A percentile compares a stretch with the other conserved stretches of the same genome.
These are phyloP conservation scores for Luzula sylvatica DNA, from an alignment of 176 grass and related monocot species.

Conservation along the genomic window DNA sequence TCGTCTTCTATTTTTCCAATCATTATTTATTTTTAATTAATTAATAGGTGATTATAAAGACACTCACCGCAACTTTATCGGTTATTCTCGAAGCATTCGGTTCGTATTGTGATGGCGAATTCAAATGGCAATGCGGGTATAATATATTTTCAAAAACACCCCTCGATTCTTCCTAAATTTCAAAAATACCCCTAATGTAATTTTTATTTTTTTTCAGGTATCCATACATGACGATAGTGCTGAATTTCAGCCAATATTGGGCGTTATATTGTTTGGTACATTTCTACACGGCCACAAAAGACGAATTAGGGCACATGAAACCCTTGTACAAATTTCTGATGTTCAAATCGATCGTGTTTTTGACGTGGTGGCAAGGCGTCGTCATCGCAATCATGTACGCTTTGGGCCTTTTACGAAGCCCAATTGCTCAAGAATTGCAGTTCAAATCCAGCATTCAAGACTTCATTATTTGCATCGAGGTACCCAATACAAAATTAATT, in stretches of 20 bases:
- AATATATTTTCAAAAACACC: slow-evolving; percentile 11
- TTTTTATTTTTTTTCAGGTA: slow-evolving; percentile 48
- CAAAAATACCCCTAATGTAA: not conserved
- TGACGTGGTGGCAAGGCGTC: slow-evolving; percentile 98
- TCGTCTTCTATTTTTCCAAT: not conserved
- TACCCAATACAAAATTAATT: slow-evolving; percentile 26
- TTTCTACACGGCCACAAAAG: slow-evolving; percentile 91
- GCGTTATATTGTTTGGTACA: slow-evolving; percentile 88
- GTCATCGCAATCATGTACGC: slow-evolving; percentile 85
- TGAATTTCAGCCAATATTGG: slow-evolving; percentile 98
- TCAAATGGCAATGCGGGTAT: slow-evolving; percentile 89
- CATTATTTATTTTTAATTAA: slow-evolving; percentile 2
- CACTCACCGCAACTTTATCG: slow-evolving; percentile 73
- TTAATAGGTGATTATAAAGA: slow-evolving; percentile 94
- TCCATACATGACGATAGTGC: slow-evolving; percentile 69
- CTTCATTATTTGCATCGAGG: slow-evolving; percentile 99
- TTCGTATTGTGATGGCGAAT: slow-evolving; percentile 91
- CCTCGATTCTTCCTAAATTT: not conserved
- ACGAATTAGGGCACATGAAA: slow-evolving; percentile 77
- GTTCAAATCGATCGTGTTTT: slow-evolving; percentile 95
- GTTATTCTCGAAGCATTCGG: slow-evolving; percentile 89
- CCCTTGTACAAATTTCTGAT: slow-evolving; percentile 85
- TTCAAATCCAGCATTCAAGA: slow-evolving; percentile 90
- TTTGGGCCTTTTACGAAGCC: slow-evolving; percentile 71
- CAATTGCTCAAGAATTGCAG: slow-evolving; percentile 81